phyloP scores from a whole-genome alignment of 306 rosid species.

The Oxytropis ochrocephala region DNA sequence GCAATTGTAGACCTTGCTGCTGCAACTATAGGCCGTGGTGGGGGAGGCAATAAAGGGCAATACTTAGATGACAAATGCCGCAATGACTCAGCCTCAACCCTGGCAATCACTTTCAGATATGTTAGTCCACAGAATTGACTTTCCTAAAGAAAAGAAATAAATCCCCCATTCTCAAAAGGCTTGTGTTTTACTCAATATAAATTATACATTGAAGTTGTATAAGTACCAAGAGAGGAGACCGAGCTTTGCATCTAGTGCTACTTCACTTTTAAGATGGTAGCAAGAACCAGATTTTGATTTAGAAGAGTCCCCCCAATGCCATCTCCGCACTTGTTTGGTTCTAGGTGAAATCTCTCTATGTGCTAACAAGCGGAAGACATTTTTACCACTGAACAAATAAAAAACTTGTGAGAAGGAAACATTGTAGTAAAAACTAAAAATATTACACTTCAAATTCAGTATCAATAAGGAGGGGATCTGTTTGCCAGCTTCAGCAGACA shows the following conservation, averaged over 20 bases:
- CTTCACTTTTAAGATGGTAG: conserved; percentile 18
- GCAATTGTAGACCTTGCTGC: conserved; percentile 53
- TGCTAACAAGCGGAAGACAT: conserved; percentile 33
- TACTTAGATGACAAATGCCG: conserved; percentile 36
- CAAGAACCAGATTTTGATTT: conserved; percentile 21
- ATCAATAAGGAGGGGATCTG: not conserved
- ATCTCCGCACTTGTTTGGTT: conserved; percentile 28
- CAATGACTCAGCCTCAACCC: conserved; percentile 47
- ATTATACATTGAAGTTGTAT: not conserved
- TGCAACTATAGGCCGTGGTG: conserved; percentile 46
- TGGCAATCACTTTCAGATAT: conserved; percentile 19
- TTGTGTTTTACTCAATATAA: not conserved
- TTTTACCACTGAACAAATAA: conserved; percentile 29
- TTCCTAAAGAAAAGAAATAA: not conserved
- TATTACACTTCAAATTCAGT: not conserved
- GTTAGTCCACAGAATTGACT: not conserved
- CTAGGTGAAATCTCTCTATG: conserved; percentile 42
- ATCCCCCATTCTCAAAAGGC: conserved; percentile 2
- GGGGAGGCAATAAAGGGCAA: conserved; percentile 41
- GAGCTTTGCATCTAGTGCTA: conserved; percentile 20
- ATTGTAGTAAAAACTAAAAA: not conserved
- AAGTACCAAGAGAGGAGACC: conserved; percentile 47
- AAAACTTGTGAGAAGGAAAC: not conserved
- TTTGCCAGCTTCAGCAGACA: not conserved
- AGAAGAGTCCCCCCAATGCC: conserved; percentile 38